Evolutionary conservation across 768 basidiomycete genomes (phyloP), one percentile per base, ranked within the genome.

Genomic region (Boletales sp.): DNA sequence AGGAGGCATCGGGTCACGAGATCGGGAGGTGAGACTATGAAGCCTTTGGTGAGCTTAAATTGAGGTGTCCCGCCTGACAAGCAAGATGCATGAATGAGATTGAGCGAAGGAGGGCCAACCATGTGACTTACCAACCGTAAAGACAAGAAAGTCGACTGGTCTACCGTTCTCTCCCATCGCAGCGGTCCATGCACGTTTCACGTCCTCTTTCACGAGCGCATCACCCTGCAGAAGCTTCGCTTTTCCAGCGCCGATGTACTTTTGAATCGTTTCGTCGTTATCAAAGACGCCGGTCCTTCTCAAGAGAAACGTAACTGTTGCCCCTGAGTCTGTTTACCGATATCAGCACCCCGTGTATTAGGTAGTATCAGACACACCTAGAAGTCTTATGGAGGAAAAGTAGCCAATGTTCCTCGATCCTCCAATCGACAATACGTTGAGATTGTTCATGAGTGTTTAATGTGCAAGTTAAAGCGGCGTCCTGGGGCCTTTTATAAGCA

Each of bases 261-360:
- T 51, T 55, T 86, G 78, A n/a, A 88, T 76, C 2, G 53, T 56
- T 19, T 70, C 67, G 54, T 87, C 79, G 8, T 66, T 53, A 39
- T 84, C 81, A 54, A 87, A 86, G 5, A 73, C 71, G 9, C 67
- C 53, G 0, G 75, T 67, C 15, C 69, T 73, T 29, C 86, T 79
- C 32, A 87, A 72, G 12, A 87, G 72, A 56, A 83, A 86, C 0
- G 83, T 84, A 0, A 87, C 80, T 2, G 74, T 80, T 4, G 78
- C 72, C 35, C 85, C 84, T 44, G 73, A 65, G 6, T 70, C 86
- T 87, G 56, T 40, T 38, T 18, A n/a, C 37, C 9, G 6, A 29
- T 4, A 29, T 45, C 39, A 52, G 32, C 8, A 13, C 38, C 38
- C 24, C 0, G 2, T n/a, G 17, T n/a, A 7, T 5, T 19, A 11